Conservation (phyloP, 345 rosid species). For the Melaleuca alternifolia region DNA sequence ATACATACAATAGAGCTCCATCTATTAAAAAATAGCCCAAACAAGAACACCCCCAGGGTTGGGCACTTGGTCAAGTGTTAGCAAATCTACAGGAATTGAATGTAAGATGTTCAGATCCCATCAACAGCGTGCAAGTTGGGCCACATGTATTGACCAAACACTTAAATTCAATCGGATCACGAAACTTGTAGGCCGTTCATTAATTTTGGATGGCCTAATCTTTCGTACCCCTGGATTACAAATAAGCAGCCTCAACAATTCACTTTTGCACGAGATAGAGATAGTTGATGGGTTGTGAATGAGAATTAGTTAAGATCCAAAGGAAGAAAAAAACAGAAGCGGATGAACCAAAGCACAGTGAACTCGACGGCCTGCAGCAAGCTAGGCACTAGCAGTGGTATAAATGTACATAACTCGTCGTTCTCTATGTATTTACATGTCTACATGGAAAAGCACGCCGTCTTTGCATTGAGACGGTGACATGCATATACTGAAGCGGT, state of each 20-base stretch:
- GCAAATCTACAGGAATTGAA: neutral
- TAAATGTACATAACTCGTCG: neutral
- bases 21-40: neutral
- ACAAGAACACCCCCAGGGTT: neutral
- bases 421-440: neutral
- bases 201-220: neutral
- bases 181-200: neutral
- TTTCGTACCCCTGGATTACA: neutral
- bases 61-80: neutral
- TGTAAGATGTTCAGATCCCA: neutral
- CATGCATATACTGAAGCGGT: neutral
- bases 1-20: neutral
- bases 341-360: neutral
- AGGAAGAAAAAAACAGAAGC: neutral
- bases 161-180: neutral
- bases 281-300: neutral
- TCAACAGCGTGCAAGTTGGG: too few species aligned
- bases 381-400: too few species aligned
- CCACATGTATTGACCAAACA: neutral
- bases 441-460: neutral
- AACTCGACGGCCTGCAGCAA: neutral
- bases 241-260: too few species aligned
- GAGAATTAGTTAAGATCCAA: neutral
- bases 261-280: too few species aligned
- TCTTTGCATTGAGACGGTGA: neutral